Conservation (phyloP, 306 rosid genomes). For the Acacia confusa region DNA sequence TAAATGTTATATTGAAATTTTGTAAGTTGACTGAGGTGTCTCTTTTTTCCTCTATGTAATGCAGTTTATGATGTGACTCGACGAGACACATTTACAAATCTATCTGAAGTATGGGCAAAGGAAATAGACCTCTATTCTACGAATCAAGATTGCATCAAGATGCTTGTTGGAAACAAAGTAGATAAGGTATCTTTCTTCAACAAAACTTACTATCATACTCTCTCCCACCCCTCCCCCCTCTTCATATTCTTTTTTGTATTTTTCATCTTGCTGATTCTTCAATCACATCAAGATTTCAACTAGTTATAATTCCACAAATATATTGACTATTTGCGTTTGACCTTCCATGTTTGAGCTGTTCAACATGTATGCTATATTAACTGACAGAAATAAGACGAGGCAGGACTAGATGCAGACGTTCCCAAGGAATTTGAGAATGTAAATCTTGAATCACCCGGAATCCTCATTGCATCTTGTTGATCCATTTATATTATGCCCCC, state of each 20-base stretch:
- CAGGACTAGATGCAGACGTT: background rate
- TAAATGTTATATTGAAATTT: background rate
- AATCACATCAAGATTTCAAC: background rate
- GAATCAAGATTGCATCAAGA: slow-evolving; percentile 95
- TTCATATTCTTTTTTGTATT: background rate
- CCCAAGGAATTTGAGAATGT: slow-evolving; percentile 3
- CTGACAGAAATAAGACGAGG: background rate
- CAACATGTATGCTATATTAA: background rate
- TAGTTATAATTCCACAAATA: background rate
- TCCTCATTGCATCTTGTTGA: background rate
- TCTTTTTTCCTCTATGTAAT: slow-evolving; percentile 18
- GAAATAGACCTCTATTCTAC: slow-evolving; percentile 93
- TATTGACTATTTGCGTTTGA: slow-evolving; percentile 2
- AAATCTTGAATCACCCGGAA: slow-evolving; percentile 4
- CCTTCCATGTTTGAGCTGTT: slow-evolving; percentile 22
- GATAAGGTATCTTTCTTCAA: slow-evolving; percentile 68
- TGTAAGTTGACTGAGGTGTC: slow-evolving; percentile 23
- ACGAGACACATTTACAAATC: slow-evolving; percentile 88
- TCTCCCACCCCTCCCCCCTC: background rate
- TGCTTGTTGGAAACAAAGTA: slow-evolving; percentile 98
- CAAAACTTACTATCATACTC: slow-evolving; percentile 12
- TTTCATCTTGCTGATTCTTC: background rate
- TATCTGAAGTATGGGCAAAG: slow-evolving; percentile 93
- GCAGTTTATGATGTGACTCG: slow-evolving; percentile 95
- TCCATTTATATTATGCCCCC: slow-evolving; percentile 2